Evolutionary conservation across 257 asterid species (phyloP), one percentile per base, ranked within the genome.

Genomic region (Nicotiana tomentosiformis): DNA sequence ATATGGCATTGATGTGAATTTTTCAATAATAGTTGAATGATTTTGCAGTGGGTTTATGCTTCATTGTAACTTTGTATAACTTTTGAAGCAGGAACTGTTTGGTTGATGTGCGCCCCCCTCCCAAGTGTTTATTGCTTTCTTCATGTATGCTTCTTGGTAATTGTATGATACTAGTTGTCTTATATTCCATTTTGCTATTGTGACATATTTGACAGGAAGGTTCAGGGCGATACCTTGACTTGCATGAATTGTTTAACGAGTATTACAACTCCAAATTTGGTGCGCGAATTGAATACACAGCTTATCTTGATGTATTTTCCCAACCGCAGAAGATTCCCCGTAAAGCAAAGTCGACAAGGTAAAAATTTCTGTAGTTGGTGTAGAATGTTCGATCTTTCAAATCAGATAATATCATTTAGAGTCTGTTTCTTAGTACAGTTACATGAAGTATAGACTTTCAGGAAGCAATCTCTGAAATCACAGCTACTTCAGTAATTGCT

Each of bases 221-320:
- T 20, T 83, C 72, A 84, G 99, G 99, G 81, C 88, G 97, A 83
- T 94, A 94, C 88, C 99, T 96, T 62, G 99, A 96, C 90, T 90
- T 96, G 88, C 98, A 96, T 37, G 99, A 94, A 85, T 83, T 94
- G 84, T 93, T 88, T 86, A 92, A 94, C 83, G 96, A 88, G 60
- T 96, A 93, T 84, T 90, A 91, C 83, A 96, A 96, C 88, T 92
- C 95, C 80, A 94, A 94, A 86, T 96, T 94, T 70, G 99, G 98
- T 49, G 89, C 93, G 87, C 89, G 87, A 29, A 89, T 93, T 85
- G 98, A 96, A 85, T 96, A 94, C 84, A 86, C 98, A 83, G 93
- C 91, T 70, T 96, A 94, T 84, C 97, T 96, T 81, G 90, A 94
- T 61, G 85, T 93, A 82, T 94, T 96, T 87, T 88, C 93, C 0